Conservation (phyloP, 805 yeast genomes). For the Schwanniomyces sp. region DNA sequence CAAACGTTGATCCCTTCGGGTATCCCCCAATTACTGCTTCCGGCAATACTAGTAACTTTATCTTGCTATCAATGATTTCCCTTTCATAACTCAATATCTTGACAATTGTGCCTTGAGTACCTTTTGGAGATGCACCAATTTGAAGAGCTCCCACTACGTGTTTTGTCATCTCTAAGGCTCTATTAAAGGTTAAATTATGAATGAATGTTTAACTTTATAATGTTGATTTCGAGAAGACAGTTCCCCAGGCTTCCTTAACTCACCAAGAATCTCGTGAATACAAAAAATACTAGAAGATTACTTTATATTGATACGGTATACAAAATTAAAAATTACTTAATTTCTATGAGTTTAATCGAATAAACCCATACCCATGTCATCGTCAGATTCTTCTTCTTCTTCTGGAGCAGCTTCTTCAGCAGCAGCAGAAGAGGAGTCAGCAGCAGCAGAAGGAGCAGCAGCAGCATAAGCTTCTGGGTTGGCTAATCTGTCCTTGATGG, state of each 20-base stretch:
- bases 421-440: constrained; percentile 59
- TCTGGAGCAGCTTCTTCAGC: constrained; percentile 72
- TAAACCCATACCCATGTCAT: constrained; percentile 98
- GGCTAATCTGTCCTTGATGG: constrained; percentile 98
- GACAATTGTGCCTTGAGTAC: constrained; percentile 35
- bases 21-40: constrained; percentile 49
- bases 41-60: constrained; percentile 43
- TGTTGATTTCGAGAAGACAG: too few species aligned
- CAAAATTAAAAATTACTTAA: not conserved
- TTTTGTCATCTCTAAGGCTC: constrained; percentile 2
- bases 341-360: constrained; percentile 70
- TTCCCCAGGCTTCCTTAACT: too few species aligned
- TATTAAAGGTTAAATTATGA: too few species aligned
- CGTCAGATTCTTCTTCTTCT: constrained; percentile 69
- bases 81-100: constrained; percentile 38
- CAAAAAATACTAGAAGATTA: not conserved
- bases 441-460: constrained; percentile 97
- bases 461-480: constrained; percentile 99
- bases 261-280: too few species aligned
- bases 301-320: constrained; percentile 2
- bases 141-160: constrained; percentile 44
- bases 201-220: too few species aligned
- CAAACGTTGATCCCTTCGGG: constrained; percentile 45
- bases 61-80: constrained; percentile 28
- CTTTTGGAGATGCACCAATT: constrained; percentile 38